A percentile compares a stretch with the other conserved stretches of the same genome.
Conservation (phyloP, 257 asterid species). For the Solanum etuberosum region DNA sequence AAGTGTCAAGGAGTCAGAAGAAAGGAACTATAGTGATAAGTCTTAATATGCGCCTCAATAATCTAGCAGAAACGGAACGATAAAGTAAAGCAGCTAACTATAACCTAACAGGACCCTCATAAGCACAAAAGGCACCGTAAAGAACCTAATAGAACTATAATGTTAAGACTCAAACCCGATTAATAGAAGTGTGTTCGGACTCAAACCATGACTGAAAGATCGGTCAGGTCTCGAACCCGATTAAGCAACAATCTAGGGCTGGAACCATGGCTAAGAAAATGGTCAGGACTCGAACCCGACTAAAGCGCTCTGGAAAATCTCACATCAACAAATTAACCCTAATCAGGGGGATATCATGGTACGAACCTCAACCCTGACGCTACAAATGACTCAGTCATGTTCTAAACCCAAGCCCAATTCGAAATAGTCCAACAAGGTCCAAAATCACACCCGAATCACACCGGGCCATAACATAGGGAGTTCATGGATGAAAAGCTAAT, state of each 20-base stretch:
- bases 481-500: not conserved
- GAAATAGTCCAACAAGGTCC: not conserved
- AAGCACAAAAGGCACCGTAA: no score
- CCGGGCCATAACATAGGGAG: not conserved
- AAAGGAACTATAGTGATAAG: no score
- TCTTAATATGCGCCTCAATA: no score
- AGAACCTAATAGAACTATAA: no score
- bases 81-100: no score
- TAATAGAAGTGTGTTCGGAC: no score
- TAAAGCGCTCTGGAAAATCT: not conserved
- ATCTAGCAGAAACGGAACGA: no score
- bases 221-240: no score
- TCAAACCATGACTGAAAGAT: no score
- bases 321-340: not conserved
- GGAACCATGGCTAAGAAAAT: not conserved
- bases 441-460: not conserved
- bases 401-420: not conserved
- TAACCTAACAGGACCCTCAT: no score
- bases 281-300: not conserved
- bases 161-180: no score
- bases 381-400: not conserved
- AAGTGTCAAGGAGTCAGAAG: no score
- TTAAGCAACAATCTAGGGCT: not conserved
- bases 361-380: not conserved
- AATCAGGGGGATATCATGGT: not conserved